phyloP scores from a whole-genome alignment of 2,329 filamentous ascomycete genomes.

The Exophiala mesophila region DNA sequence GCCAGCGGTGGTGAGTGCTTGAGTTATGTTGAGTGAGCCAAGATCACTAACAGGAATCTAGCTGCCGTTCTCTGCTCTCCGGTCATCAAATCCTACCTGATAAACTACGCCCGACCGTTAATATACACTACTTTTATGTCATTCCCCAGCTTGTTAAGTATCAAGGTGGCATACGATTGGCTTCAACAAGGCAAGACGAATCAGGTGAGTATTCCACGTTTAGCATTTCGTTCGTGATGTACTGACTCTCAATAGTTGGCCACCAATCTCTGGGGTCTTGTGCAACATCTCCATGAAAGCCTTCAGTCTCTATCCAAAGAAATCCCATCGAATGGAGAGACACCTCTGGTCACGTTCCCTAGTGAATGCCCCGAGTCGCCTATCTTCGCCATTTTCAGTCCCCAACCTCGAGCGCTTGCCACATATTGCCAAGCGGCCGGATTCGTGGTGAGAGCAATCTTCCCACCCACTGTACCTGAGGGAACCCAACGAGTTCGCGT shows the following conservation, averaged over 20 bases:
- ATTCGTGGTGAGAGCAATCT: conserved; percentile 60
- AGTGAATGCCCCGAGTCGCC: conserved; percentile 49
- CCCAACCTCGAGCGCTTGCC: conserved; percentile 55
- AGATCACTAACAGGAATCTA: conserved; percentile 30
- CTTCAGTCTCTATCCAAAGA: conserved; percentile 38
- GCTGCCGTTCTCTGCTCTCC: conserved; percentile 60
- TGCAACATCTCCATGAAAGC: conserved; percentile 41
- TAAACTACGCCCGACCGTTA: conserved; percentile 70
- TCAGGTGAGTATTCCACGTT: conserved; percentile 32
- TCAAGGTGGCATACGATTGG: conserved; percentile 54
- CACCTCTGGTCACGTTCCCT: conserved; percentile 20
- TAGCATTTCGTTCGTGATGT: conserved; percentile 17
- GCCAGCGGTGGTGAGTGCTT: conserved; percentile 59
- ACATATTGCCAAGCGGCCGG: conserved; percentile 55
- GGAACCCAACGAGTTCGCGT: conserved; percentile 62
- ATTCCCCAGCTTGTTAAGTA: conserved; percentile 55
- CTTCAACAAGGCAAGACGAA: conserved; percentile 49
- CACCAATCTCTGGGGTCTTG: conserved; percentile 44
- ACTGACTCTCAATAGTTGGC: conserved; percentile 33
- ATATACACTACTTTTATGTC: conserved; percentile 71
- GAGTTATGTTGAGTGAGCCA: conserved; percentile 12
- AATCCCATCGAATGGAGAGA: conserved; percentile 20
- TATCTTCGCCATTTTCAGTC: conserved; percentile 60
- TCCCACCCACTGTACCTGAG: conserved; percentile 61
- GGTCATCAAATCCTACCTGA: conserved; percentile 57